Base-by-base conservation (phyloP, 805 yeast genomes). In the Cyberlindnera subsufficiens region DNA sequence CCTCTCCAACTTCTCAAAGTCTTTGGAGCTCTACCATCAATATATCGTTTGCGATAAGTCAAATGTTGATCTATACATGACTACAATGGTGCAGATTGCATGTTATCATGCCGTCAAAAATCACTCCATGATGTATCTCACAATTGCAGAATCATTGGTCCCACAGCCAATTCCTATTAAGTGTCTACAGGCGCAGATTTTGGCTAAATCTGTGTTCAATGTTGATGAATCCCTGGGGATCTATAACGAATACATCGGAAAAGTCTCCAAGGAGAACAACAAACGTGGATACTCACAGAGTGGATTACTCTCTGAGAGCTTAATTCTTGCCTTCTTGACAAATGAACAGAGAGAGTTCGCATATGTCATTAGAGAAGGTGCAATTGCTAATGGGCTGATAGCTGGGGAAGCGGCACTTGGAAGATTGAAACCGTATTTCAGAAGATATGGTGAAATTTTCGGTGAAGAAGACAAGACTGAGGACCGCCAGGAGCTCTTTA, bases 281-380 rank as follows among this genome's bases (percentile, higher is more conserved):
- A 56, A 58, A 1, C 52, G 58, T 1, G 55, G 58, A 1, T 43
- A 71, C 13, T 72, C 80, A 0, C 65, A 68, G 3, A 55, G 69
- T 14, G 77, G 77, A 1, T 42, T 61, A 5, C 49, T 77, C 19
- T 69, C 77, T 1, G 78, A 78, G 47, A 59, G 78, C 3, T 52
- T 78, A 32, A 58, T 77, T 25, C 47, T 73, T 14, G 68, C 72
- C 0, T 65, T 56, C 42, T 55, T 78, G 31, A 65, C 67, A 17
- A 64, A 67, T 32, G 61, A 66, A 35, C 82, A 78, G 54, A 59
- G 81, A 35, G 77, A 74, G 45, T 77, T 78, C 58, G 80, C 82
- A 0, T 63, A 67, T 42, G 68, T 75, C 35, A 55, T 77, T 11
- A 64, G 68, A 46, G 79, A 76, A 35, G 75, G 74, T 49, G 74